Conservation (phyloP, 768 basidiomycete species). For the Solioccasus polychromus region DNA sequence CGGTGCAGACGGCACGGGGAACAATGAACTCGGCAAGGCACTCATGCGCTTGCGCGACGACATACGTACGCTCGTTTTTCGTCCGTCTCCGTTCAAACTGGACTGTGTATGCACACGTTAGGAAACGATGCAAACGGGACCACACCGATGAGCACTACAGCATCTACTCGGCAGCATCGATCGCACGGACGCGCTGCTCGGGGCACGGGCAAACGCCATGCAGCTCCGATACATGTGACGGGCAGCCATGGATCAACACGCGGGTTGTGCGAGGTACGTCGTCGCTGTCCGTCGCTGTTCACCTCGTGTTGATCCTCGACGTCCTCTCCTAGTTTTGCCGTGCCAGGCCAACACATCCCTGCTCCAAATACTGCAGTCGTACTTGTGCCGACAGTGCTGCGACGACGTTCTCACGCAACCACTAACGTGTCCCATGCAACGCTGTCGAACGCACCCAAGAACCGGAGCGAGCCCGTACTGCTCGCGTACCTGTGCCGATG, state of each 20-base stretch:
- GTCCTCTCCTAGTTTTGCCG: slow-evolving; percentile 39
- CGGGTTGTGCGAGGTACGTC: slow-evolving; percentile 24
- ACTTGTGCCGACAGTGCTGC: slow-evolving; percentile 50
- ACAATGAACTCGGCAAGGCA: slow-evolving; percentile 71
- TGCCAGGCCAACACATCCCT: slow-evolving; percentile 53
- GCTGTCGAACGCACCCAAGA: slow-evolving; percentile 22
- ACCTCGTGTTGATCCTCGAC: too few relatives aligned
- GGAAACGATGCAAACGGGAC: slow-evolving; percentile 9
- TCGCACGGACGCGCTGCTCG: background rate
- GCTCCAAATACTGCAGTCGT: slow-evolving; percentile 60
- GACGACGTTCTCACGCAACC: slow-evolving; percentile 13
- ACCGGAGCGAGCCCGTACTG: slow-evolving; percentile 19
- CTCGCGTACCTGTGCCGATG: slow-evolving; percentile 26
- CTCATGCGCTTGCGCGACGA: slow-evolving; percentile 59
- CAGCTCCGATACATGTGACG: slow-evolving; percentile 9
- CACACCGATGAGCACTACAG: background rate
- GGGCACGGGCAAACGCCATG: slow-evolving; percentile 4
- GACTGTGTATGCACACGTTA: background rate
- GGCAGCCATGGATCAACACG: slow-evolving; percentile 4
- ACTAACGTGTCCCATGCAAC: slow-evolving; percentile 11
- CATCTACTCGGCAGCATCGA: slow-evolving; percentile 4
- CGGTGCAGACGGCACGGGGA: slow-evolving; percentile 62
- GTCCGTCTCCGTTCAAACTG: background rate
- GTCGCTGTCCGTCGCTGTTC: background rate
- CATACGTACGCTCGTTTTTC: slow-evolving; percentile 37